These are phyloP conservation scores for Coniochaeta prunicola DNA, from an alignment of 2,329 filamentous ascomycete genomes.

Conservation along the genomic window DNA sequence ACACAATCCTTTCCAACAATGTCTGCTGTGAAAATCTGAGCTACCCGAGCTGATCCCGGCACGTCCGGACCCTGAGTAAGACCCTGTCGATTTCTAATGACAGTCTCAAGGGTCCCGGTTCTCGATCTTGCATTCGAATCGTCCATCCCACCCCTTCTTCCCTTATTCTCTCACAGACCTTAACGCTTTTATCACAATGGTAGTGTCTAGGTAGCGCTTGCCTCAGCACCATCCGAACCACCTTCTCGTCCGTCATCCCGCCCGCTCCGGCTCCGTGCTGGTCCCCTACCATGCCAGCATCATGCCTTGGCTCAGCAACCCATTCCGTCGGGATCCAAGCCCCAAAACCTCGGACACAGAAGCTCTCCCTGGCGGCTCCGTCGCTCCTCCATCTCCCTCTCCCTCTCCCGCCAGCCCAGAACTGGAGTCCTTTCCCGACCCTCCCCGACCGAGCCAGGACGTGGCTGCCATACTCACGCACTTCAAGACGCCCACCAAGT, in stretches of 20 bases:
- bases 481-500: slow-evolving; percentile 23
- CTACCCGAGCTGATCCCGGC: neutral
- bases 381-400: neutral
- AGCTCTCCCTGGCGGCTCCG: neutral
- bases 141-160: neutral
- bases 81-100: neutral
- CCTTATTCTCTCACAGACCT: neutral
- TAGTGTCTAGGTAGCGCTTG: neutral
- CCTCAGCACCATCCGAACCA: neutral
- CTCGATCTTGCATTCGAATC: neutral
- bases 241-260: neutral
- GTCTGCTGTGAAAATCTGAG: neutral
- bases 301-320: slow-evolving; percentile 2
- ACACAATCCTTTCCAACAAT: neutral
- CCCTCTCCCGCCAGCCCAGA: neutral
- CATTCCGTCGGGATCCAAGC: neutral
- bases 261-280: neutral
- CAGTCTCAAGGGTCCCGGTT: neutral
- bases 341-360: neutral
- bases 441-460: slow-evolving; percentile 1
- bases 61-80: neutral
- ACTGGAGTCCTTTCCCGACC: neutral
- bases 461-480: neutral
- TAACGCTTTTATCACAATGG: neutral
- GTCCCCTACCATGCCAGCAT: neutral